Evolutionary conservation across 805 yeast species (phyloP).

Genomic region (Komagataella kurtzmanii): DNA sequence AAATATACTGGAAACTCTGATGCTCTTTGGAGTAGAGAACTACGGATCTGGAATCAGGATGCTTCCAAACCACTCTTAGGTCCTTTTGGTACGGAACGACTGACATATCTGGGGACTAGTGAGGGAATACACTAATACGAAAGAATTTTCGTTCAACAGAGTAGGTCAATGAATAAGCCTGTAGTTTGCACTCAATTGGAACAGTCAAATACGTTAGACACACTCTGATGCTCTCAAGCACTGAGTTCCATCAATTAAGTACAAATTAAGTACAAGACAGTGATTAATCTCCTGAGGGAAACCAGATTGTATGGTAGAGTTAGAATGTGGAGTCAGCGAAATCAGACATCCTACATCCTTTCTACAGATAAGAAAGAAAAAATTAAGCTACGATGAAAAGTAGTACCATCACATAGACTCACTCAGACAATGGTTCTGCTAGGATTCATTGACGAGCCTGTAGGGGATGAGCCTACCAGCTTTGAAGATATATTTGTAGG

Average conservation of each 20-base stretch:
- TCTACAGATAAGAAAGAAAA: background rate
- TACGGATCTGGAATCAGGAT: background rate
- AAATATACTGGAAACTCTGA: background rate
- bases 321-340: background rate
- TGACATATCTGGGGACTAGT: background rate
- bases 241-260: background rate
- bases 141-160: too few species aligned
- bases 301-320: background rate
- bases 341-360: background rate
- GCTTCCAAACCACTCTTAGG: background rate
- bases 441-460: slow-evolving; percentile 56
- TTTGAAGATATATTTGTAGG: slow-evolving; percentile 72
- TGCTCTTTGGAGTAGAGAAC: background rate
- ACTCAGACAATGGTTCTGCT: slow-evolving; percentile 15
- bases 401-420: slow-evolving; percentile 7
- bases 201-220: background rate
- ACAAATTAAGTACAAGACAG: background rate
- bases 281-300: background rate
- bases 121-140: background rate
- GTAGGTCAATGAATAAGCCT: background rate
- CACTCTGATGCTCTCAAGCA: background rate
- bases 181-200: background rate
- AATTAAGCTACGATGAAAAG: too few species aligned
- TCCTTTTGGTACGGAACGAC: background rate
- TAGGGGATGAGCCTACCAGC: slow-evolving; percentile 30